Conservation (phyloP, 2,329 filamentous ascomycete genomes). For the Onygena corvina region DNA sequence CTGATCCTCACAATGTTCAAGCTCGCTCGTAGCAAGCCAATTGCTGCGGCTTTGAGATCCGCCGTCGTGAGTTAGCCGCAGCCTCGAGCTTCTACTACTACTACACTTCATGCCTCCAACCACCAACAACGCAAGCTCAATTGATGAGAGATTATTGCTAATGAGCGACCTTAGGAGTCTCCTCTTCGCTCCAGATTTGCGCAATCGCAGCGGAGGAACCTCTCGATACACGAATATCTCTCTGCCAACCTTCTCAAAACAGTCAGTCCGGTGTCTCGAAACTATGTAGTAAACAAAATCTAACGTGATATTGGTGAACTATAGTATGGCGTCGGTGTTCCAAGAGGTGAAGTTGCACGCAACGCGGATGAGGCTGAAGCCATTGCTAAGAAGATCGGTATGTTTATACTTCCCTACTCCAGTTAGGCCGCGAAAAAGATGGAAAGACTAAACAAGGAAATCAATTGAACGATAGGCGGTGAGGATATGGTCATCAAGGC, state of each 20-base stretch:
- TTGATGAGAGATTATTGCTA: constrained; percentile 36
- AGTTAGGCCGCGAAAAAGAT: constrained; percentile 5
- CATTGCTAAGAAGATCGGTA: constrained; percentile 80
- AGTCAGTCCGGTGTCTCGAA: constrained; percentile 34
- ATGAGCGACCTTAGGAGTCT: constrained; percentile 39
- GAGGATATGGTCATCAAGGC: constrained; percentile 99
- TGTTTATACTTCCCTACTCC: constrained; percentile 15
- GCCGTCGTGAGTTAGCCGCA: constrained; percentile 50
- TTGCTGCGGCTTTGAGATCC: constrained; percentile 67
- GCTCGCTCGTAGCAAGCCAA: constrained; percentile 66
- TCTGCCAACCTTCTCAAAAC: constrained; percentile 78
- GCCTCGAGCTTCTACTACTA: constrained; percentile 7
- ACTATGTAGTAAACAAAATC: too few species aligned
- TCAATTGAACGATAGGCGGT: constrained; percentile 43
- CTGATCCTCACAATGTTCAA: constrained; percentile 62
- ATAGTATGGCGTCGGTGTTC: constrained; percentile 88
- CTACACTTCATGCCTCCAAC: too few species aligned
- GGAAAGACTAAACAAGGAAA: constrained; percentile 14
- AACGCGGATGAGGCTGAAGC: constrained; percentile 77
- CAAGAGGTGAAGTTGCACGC: constrained; percentile 76
- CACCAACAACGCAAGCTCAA: constrained; percentile 12
- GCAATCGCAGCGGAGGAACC: constrained; percentile 69
- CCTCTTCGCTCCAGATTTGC: constrained; percentile 43
- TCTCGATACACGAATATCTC: constrained; percentile 97
- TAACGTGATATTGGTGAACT: neutral